A percentile compares a stretch with the other conserved stretches of the same genome.
Evolutionary conservation across 176 grass and related monocot genomes (phyloP).

Genomic region (Alloteropsis semialata): DNA sequence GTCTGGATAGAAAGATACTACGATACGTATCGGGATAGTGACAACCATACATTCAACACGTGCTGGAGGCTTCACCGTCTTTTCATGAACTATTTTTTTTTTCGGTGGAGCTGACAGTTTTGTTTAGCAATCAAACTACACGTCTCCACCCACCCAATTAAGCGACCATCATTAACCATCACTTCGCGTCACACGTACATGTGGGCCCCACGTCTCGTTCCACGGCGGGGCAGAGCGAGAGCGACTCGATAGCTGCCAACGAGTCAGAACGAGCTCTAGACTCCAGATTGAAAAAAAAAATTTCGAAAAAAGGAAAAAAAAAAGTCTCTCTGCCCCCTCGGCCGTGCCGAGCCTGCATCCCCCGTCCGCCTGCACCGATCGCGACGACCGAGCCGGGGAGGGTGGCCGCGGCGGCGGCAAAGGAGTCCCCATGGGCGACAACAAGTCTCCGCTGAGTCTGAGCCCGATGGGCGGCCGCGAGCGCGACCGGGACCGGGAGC

Average conservation of each 20-base stretch:
- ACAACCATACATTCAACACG: not conserved
- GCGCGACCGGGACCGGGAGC: conserved; percentile 73
- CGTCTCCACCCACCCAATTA: not conserved
- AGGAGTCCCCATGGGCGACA: conserved; percentile 61
- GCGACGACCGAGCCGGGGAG: conserved; percentile 33
- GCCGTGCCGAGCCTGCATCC: conserved; percentile 18
- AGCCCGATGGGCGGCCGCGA: conserved; percentile 66
- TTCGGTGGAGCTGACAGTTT: not conserved
- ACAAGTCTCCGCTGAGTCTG: conserved; percentile 57
- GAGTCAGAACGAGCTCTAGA: conserved; percentile 8
- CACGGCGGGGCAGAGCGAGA: not conserved
- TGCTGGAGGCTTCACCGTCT: not conserved
- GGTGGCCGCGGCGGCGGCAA: not conserved
- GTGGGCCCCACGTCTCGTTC: not conserved
- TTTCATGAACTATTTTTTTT: not conserved
- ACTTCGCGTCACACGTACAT: not conserved
- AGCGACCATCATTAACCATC: not conserved
- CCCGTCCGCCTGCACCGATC: conserved; percentile 21
- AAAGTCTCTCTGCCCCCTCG: conserved; percentile 9
- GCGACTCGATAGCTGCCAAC: not conserved
- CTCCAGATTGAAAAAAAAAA: not conserved
- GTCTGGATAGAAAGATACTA: too few relatives aligned
- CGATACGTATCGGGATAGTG: too few relatives aligned
- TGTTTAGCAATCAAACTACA: not conserved
- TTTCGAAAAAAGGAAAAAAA: not conserved